Evolutionary conservation across 148 eudicot species (phyloP).

Genomic region (Rhododendron griersonianum): DNA sequence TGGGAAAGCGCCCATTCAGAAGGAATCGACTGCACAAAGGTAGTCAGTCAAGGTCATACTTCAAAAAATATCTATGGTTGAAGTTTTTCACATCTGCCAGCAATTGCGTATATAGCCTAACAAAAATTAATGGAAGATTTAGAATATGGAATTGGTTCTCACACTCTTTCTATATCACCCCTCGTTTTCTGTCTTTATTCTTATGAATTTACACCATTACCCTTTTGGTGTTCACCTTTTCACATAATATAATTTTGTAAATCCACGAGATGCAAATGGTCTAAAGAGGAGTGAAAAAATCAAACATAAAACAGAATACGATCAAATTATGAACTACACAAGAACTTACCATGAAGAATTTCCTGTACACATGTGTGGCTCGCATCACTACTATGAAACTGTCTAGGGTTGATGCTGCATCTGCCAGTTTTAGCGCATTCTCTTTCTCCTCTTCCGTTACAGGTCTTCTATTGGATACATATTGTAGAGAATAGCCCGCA

Average conservation of each 20-base stretch:
- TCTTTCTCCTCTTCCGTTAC: conserved; percentile 27
- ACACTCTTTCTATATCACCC: not conserved
- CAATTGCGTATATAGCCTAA: not conserved
- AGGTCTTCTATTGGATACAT: conserved; percentile 31
- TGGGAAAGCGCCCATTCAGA: conserved; percentile 21
- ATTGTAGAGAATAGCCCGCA: not conserved
- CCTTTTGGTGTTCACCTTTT: not conserved
- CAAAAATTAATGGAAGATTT: not conserved
- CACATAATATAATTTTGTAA: not conserved
- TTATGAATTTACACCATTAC: not conserved
- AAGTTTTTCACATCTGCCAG: not conserved
- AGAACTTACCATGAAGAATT: conserved; percentile 34
- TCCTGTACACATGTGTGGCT: conserved; percentile 29
- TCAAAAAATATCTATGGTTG: not conserved
- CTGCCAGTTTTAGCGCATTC: conserved; percentile 24
- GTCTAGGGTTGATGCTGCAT: conserved; percentile 10
- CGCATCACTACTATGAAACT: conserved; percentile 28
- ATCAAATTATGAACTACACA: not conserved
- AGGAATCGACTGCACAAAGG: conserved; percentile 31
- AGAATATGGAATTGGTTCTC: not conserved
- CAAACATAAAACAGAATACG: not conserved
- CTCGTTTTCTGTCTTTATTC: not conserved
- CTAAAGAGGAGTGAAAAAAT: not conserved
- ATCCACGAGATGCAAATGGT: not conserved
- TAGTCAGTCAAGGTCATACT: not conserved